phyloP scores from a whole-genome alignment of 768 basidiomycete species.

The Kwoniella dejecticola region DNA sequence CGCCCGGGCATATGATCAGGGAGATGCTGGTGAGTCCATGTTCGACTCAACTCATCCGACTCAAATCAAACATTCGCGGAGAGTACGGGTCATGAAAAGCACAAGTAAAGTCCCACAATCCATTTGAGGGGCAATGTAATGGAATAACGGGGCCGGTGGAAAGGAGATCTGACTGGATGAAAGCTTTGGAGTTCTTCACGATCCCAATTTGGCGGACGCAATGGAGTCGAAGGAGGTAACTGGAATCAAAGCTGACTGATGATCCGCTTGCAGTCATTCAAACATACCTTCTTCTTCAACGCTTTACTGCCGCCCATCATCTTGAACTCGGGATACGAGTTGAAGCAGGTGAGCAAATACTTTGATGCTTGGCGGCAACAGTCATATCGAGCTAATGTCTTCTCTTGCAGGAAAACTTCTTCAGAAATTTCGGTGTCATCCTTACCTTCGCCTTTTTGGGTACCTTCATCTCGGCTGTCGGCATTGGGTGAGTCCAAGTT shows the following conservation, averaged over 20 bases:
- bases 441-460: slow-evolving; percentile 81
- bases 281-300: slow-evolving; percentile 97
- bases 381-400: too few species aligned
- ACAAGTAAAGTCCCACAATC: too few species aligned
- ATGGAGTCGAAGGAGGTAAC: too few species aligned
- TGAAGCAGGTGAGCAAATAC: slow-evolving; percentile 75
- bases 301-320: slow-evolving; percentile 97
- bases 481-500: slow-evolving; percentile 76
- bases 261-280: slow-evolving; percentile 70
- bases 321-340: slow-evolving; percentile 93
- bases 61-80: neutral
- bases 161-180: too few species aligned
- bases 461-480: slow-evolving; percentile 94
- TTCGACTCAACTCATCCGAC: neutral
- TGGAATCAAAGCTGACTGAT: neutral
- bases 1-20: slow-evolving; percentile 89
- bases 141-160: too few species aligned
- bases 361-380: too few species aligned
- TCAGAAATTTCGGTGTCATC: slow-evolving; percentile 96
- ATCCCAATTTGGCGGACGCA: too few species aligned
- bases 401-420: slow-evolving; percentile 82
- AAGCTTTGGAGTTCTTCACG: too few species aligned
- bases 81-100: too few species aligned
- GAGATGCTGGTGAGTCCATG: slow-evolving; percentile 85
- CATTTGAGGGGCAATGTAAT: too few species aligned